phyloP scores from a whole-genome alignment of 2,329 filamentous ascomycete genomes.

The Fusarium hostae region DNA sequence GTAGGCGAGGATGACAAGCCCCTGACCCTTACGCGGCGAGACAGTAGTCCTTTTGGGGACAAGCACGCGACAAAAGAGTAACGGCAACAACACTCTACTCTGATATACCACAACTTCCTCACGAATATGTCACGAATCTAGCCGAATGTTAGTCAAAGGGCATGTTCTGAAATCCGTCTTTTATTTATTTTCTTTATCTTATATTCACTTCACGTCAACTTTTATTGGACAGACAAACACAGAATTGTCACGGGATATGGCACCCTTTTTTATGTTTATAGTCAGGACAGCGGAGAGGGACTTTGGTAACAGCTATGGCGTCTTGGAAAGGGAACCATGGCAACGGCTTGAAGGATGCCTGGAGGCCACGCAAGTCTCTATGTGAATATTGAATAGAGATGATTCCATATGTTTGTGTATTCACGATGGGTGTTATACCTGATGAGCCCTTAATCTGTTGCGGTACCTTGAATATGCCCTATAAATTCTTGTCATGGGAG shows the following conservation, averaged over 20 bases:
- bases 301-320: slow-evolving; percentile 45
- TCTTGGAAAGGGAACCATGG: slow-evolving; percentile 44
- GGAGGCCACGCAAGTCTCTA: slow-evolving; percentile 42
- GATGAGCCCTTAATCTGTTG: neutral
- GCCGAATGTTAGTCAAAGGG: slow-evolving; percentile 18
- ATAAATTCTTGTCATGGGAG: neutral
- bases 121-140: slow-evolving; percentile 38
- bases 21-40: slow-evolving; percentile 46
- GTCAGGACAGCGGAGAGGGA: slow-evolving; percentile 35
- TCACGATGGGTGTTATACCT: neutral
- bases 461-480: neutral
- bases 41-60: slow-evolving; percentile 66
- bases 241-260: slow-evolving; percentile 39
- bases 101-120: slow-evolving; percentile 28
- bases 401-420: slow-evolving; percentile 27
- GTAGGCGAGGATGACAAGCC: slow-evolving; percentile 51
- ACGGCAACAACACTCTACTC: slow-evolving; percentile 19
- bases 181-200: slow-evolving; percentile 8
- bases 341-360: slow-evolving; percentile 46
- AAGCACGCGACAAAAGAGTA: slow-evolving; percentile 66
- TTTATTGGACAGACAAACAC: slow-evolving; percentile 41
- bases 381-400: slow-evolving; percentile 46
- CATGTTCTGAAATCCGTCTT: slow-evolving; percentile 29
- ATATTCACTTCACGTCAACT: slow-evolving; percentile 40
- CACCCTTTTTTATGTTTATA: slow-evolving; percentile 40